These are phyloP conservation scores for Leccinum angustisporum DNA, from an alignment of 1,284 basidiomycete species.

Conservation along the genomic window DNA sequence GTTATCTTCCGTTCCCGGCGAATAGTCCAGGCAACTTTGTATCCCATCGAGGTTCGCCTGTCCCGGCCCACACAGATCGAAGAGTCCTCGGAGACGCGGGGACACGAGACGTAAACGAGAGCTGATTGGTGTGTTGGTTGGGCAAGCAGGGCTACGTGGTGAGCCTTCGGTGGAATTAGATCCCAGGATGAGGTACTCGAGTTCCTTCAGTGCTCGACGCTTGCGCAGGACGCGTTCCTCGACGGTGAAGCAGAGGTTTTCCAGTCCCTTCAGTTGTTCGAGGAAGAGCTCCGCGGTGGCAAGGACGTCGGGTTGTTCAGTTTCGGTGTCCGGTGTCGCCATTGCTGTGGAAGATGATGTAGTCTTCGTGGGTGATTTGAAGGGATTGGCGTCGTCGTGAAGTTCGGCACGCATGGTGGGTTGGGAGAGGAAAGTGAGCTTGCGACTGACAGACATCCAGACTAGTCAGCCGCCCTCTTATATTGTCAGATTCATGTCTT, in stretches of 20 bases:
- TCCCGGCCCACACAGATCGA: slow-evolving; percentile 31
- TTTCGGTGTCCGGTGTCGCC: neutral
- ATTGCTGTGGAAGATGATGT: neutral
- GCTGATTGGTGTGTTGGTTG: slow-evolving; percentile 25
- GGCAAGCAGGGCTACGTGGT: slow-evolving; percentile 20
- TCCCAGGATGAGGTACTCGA: slow-evolving; percentile 26
- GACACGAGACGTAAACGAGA: slow-evolving; percentile 18
- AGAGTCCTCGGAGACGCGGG: slow-evolving; percentile 34
- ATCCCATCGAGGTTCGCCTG: slow-evolving; percentile 21
- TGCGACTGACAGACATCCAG: neutral
- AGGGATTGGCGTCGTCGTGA: slow-evolving; percentile 15
- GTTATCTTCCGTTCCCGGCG: slow-evolving; percentile 15
- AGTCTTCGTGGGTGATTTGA: slow-evolving; percentile 23
- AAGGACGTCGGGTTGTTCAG: slow-evolving; percentile 23
- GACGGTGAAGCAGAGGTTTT: slow-evolving; percentile 22
- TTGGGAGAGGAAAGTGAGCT: neutral
- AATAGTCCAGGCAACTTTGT: slow-evolving; percentile 31
- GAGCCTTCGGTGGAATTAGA: slow-evolving; percentile 16
- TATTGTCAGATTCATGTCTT: slow-evolving; percentile 7
- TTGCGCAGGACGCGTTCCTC: slow-evolving; percentile 30
- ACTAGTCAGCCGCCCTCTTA: slow-evolving; percentile 8
- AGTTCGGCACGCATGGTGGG: slow-evolving; percentile 16
- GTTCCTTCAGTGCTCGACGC: slow-evolving; percentile 27
- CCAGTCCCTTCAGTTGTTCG: slow-evolving; percentile 28
- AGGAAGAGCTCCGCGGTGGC: slow-evolving; percentile 31